A percentile compares a stretch with the other conserved stretches of the same genome.
Evolutionary conservation across 352 stramenopile species (phyloP).

Genomic region (Phytophthora pluvialis): DNA sequence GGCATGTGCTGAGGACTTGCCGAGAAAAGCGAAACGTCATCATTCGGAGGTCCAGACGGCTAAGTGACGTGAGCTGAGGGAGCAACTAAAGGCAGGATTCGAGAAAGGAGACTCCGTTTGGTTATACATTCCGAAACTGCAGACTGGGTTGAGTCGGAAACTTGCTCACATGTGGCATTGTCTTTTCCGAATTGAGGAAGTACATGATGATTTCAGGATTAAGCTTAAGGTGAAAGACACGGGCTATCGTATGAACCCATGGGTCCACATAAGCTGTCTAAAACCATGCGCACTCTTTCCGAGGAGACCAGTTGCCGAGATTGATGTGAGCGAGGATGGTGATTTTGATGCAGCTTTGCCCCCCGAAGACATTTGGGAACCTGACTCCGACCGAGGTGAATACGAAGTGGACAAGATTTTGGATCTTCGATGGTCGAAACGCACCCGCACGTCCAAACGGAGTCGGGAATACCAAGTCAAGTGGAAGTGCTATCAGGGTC

Average conservation of each 20-base stretch:
- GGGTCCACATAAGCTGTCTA: not conserved
- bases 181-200: not conserved
- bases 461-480: too few species aligned
- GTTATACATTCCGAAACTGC: not conserved
- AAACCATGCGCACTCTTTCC: not conserved
- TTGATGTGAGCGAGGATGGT: conserved; percentile 11
- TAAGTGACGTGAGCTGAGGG: conserved; percentile 6
- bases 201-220: not conserved
- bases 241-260: not conserved
- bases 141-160: not conserved
- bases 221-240: not conserved
- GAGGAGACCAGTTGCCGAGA: not conserved
- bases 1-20: conserved; percentile 9
- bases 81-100: not conserved
- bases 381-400: not conserved
- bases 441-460: too few species aligned
- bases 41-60: not conserved
- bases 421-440: not conserved
- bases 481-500: too few species aligned
- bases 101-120: not conserved
- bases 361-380: conserved; percentile 14
- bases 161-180: too few species aligned
- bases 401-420: conserved; percentile 5
- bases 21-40: conserved; percentile 5
- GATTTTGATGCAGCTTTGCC: conserved; percentile 4